These are phyloP conservation scores for Candida krabiensis DNA, from an alignment of 805 yeast species.

Conservation along the genomic window DNA sequence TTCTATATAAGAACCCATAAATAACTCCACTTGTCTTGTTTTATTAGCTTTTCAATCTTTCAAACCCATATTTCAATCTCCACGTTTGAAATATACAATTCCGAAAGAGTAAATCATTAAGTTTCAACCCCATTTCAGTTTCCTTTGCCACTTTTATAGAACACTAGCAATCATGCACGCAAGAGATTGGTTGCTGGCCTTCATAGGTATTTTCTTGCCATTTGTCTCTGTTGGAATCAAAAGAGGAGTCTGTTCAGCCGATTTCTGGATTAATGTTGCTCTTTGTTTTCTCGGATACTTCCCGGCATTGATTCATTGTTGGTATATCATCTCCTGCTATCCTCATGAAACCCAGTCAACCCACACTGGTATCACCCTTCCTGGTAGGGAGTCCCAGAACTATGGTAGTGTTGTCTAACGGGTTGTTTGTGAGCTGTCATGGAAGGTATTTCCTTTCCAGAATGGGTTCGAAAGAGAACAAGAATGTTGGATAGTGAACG, in stretches of 20 bases:
- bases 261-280: constrained; percentile 62
- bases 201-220: constrained; percentile 67
- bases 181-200: constrained; percentile 58
- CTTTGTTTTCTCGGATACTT: constrained; percentile 69
- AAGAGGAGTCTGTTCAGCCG: constrained; percentile 61
- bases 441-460: too few relatives aligned
- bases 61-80: too few relatives aligned
- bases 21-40: too few relatives aligned
- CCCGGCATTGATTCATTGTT: constrained; percentile 76
- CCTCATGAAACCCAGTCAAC: constrained; percentile 43
- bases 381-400: constrained; percentile 34
- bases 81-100: too few relatives aligned
- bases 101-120: too few relatives aligned
- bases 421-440: too few relatives aligned
- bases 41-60: too few relatives aligned
- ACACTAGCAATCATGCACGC: constrained; percentile 29
- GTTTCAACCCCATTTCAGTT: too few relatives aligned
- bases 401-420: constrained; percentile 38
- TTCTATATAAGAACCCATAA: too few relatives aligned
- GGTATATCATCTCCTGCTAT: constrained; percentile 75
- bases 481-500: too few relatives aligned
- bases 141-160: too few relatives aligned
- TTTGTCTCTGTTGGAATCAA: constrained; percentile 72
- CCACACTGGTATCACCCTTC: constrained; percentile 34
- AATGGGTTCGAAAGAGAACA: too few relatives aligned